Evolutionary conservation across 495 filamentous ascomycete genomes (phyloP), one percentile per base, ranked within the genome.

Genomic region (Geoglossum glabrum): DNA sequence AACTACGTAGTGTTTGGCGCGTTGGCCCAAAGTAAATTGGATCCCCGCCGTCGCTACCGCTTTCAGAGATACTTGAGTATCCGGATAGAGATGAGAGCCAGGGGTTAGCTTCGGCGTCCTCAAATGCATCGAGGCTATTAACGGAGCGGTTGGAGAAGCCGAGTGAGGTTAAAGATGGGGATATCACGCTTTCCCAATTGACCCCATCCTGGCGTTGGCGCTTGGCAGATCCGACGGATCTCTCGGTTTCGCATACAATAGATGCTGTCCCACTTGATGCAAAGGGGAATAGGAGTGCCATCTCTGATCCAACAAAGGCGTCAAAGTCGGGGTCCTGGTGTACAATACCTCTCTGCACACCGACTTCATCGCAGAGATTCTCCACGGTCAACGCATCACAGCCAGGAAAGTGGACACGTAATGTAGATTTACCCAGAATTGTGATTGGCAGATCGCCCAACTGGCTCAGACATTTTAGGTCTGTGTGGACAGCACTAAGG

Each of bases 341-440:
- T 9, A 96, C 78, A 17, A 87, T 72, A 3, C 92, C 92, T 34
- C 87, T 72, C 45, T 76, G 75, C 9, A 96, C 72, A 19, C 85
- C 86, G n/a, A 90, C 75, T 68, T 98, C 92, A 49, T 86, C 76
- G 66, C 90, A 96, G 0, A 96, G 74, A 17, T 75, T 71, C 66
- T 93, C 87, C 0, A 97, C 88, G 1, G 85, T 86, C 4, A 83
- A 80, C 0, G 79, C 80, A 64, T 96, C 90, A 61, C 90, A 94
- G 25, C 92, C 92, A 0, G 87, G 85, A 66, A 98, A 97, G 36
- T 87, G 82, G 1, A 97, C 84, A 11, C 85, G 78, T 8, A 98
- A 71, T 7, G 78, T 78, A 0, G 77, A 78, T 21, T 71, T 69
- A 55, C 72, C 69, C 52, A 82, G 82, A 40, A 95, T 74, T 0